Evolutionary conservation across 352 stramenopile genomes (phyloP).

Genomic region (Globisporangium polare): DNA sequence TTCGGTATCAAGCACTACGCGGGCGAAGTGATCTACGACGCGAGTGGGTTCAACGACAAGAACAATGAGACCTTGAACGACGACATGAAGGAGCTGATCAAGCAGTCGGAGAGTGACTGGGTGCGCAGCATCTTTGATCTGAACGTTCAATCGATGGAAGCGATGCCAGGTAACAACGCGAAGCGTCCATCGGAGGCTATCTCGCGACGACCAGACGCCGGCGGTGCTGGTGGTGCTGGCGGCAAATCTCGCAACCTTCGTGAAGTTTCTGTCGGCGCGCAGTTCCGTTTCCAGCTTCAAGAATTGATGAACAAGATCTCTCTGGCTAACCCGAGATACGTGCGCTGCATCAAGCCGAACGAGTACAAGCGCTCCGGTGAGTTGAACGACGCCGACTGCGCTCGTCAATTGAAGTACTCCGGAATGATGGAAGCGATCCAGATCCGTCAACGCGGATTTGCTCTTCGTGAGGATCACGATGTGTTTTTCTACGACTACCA

Average conservation of each 20-base stretch:
- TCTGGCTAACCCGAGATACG: slow-evolving; percentile 81
- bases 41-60: slow-evolving; percentile 97
- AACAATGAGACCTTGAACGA: slow-evolving; percentile 97
- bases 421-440: slow-evolving; percentile 92
- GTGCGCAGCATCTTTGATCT: slow-evolving; percentile 83
- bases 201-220: slow-evolving; percentile 54
- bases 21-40: slow-evolving; percentile 96
- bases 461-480: slow-evolving; percentile 84
- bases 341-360: slow-evolving; percentile 89
- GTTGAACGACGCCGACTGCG: slow-evolving; percentile 80
- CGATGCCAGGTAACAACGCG: slow-evolving; percentile 63
- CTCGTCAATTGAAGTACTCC: slow-evolving; percentile 88
- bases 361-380: slow-evolving; percentile 76
- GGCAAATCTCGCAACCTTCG: slow-evolving; percentile 82
- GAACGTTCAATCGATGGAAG: slow-evolving; percentile 84
- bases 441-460: slow-evolving; percentile 86
- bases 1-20: slow-evolving; percentile 90
- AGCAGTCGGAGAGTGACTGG: slow-evolving; percentile 80
- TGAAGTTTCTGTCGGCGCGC: slow-evolving; percentile 82
- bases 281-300: slow-evolving; percentile 88
- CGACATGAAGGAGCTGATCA: slow-evolving; percentile 92
- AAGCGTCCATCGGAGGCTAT: slow-evolving; percentile 62
- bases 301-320: slow-evolving; percentile 90
- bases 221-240: slow-evolving; percentile 24
- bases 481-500: slow-evolving; percentile 91